Percentiles rank a stretch among this genome's conserved stretches.
These are phyloP conservation scores for Rhodotorula glutinis DNA, from an alignment of 1,284 basidiomycete species.

Conservation along the genomic window DNA sequence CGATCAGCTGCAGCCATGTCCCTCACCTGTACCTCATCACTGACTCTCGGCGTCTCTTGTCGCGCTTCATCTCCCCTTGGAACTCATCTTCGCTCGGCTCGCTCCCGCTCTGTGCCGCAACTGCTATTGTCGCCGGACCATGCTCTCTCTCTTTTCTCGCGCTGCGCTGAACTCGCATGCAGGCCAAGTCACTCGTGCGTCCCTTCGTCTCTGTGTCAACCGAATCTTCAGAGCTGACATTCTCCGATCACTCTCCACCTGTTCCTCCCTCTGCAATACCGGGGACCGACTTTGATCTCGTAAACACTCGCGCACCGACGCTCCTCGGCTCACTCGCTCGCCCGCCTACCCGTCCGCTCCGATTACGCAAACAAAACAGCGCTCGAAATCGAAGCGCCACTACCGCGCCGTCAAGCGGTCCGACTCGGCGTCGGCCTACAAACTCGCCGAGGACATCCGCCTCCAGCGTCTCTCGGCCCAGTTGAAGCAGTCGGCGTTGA, in stretches of 20 bases:
- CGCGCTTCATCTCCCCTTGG: too few species aligned
- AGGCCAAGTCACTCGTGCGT: slow-evolving; percentile 8
- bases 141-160: too few species aligned
- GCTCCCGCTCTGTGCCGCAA: too few species aligned
- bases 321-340: not conserved
- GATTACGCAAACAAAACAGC: not conserved
- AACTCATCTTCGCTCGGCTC: too few species aligned
- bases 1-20: too few species aligned
- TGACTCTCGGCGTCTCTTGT: too few species aligned
- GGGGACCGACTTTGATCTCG: not conserved
- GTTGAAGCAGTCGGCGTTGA: slow-evolving; percentile 51
- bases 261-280: not conserved
- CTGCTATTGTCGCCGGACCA: too few species aligned
- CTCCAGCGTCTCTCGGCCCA: slow-evolving; percentile 71
- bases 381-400: slow-evolving; percentile 63
- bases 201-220: too few species aligned
- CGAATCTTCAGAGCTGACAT: not conserved
- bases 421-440: slow-evolving; percentile 53
- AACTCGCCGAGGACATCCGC: slow-evolving; percentile 77
- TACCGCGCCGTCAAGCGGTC: slow-evolving; percentile 81
- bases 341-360: not conserved
- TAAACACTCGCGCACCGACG: not conserved
- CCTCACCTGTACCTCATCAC: too few species aligned
- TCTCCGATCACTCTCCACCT: not conserved
- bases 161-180: not conserved